Evolutionary conservation across 129 eudicot genomes (phyloP), one percentile per base, ranked within the genome.

Genomic region (Helianthus tuberosus): DNA sequence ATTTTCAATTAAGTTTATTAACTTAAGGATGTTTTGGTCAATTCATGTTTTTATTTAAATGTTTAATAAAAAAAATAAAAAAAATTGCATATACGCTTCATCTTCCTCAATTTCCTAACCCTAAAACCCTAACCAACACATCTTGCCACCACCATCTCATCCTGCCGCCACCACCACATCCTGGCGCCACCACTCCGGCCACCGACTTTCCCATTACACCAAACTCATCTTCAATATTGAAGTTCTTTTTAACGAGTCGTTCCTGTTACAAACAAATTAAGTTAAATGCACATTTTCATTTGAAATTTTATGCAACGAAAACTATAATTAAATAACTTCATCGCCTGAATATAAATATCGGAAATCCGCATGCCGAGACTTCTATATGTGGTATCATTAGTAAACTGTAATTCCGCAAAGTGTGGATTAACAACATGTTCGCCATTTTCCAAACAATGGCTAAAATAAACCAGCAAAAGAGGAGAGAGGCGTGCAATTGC

Each of bases 381-480:
- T 67, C 67, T 54, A 47, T 76, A 76, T 5, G 80, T 76, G 53
- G 32, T 66, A 58, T 66, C 74, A 76, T 66, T 68, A 54, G 59
- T 76, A 68, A 76, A 76, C 73, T 66, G 66, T 66, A 76, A 13
- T 68, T 76, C 80, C 41, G 80, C 80, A 76, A 76, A 76, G 58
- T 76, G 80, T 41, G 66, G 74, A 49, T 49, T 47, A 2, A 76
- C 74, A 36, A 20, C 58, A 46, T 76, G 66, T 43, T 66, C 73
- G 1, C 80, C 80, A 35, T 76, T 76, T 76, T 41, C 80, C 74
- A 76, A 47, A 54, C 80, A 76, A 66, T 66, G 66, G 68, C 66
- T 11, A 66, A 66, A 76, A 58, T 76, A 76, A 55, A 68, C 73
- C 6, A 76, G 67, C 1, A 74, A 76, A 23, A 76, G 74, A 11